These are phyloP conservation scores for Eragrostis curvula DNA, from an alignment of 176 grass and related monocot species.

Conservation along the genomic window DNA sequence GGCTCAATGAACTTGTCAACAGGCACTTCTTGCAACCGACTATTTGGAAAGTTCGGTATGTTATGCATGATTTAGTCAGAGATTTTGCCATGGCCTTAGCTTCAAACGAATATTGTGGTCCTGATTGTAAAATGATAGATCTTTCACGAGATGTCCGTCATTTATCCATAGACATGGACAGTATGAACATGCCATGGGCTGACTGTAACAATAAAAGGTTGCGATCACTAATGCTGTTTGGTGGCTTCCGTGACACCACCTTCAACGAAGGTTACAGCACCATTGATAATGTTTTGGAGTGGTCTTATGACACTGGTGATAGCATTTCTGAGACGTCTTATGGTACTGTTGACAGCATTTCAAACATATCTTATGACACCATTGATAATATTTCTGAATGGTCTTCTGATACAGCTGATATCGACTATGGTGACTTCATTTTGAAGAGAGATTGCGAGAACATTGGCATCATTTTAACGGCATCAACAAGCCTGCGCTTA, in stretches of 20 bases:
- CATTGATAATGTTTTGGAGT: conserved; percentile 2
- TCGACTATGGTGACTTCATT: not conserved
- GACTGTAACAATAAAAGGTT: not conserved
- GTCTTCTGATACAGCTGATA: not conserved
- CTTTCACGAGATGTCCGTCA: conserved; percentile 32
- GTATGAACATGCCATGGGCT: not conserved
- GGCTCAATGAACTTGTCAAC: conserved; percentile 51
- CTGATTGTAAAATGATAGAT: not conserved
- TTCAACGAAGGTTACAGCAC: not conserved
- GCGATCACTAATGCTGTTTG: conserved; percentile 39
- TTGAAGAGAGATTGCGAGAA: conserved; percentile 16
- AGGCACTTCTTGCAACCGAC: conserved; percentile 41
- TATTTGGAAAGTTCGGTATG: not conserved
- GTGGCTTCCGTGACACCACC: not conserved
- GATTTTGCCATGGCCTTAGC: conserved; percentile 45
- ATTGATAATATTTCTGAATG: not conserved
- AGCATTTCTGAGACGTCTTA: not conserved
- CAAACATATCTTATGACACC: not conserved
- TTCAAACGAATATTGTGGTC: conserved; percentile 40
- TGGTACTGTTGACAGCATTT: not conserved
- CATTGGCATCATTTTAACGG: not conserved
- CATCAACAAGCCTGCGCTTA: conserved; percentile 28
- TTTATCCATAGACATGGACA: conserved; percentile 39
- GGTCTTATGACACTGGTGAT: not conserved
- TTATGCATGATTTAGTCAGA: conserved; percentile 51